Conservation (phyloP, 2,329 filamentous ascomycete species). For the Fusarium vanettenii region DNA sequence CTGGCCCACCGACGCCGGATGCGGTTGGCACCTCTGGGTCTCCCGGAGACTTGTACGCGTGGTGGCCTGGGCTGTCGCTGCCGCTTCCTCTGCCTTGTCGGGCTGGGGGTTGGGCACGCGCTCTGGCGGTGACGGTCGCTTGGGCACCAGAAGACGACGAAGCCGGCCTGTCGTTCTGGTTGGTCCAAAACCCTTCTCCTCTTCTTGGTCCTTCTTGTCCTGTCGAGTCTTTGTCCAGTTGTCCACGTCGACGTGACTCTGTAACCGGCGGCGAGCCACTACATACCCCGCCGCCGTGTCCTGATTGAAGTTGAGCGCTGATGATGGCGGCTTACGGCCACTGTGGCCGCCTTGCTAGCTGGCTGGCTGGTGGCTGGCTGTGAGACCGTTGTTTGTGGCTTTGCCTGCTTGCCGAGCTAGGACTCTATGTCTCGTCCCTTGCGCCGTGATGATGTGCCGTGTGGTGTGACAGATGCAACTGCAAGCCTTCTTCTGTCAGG, state of each 20-base stretch:
- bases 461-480: conserved; percentile 39
- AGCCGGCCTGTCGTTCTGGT: conserved; percentile 11
- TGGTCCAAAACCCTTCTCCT: conserved; percentile 6
- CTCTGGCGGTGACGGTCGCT: conserved; percentile 40
- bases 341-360: conserved; percentile 13
- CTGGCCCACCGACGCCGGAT: conserved; percentile 34
- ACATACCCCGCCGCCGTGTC: conserved; percentile 22
- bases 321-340: conserved; percentile 21
- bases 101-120: conserved; percentile 30
- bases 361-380: background rate
- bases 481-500: conserved; percentile 32
- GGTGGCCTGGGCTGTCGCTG: background rate
- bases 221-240: background rate
- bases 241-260: conserved; percentile 29
- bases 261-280: conserved; percentile 31
- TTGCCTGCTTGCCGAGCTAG: conserved; percentile 6
- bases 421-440: conserved; percentile 18
- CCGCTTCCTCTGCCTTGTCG: conserved; percentile 22
- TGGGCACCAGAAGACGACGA: conserved; percentile 25
- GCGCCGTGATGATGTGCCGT: conserved; percentile 30
- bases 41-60: conserved; percentile 23
- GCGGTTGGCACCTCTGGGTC: conserved; percentile 34
- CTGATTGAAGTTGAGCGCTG: conserved; percentile 26
- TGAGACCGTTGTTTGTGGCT: conserved; percentile 1
- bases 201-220: background rate